phyloP scores from a whole-genome alignment of 192 early-diverging fungal species.

The Chytriomyces hyalinus region DNA sequence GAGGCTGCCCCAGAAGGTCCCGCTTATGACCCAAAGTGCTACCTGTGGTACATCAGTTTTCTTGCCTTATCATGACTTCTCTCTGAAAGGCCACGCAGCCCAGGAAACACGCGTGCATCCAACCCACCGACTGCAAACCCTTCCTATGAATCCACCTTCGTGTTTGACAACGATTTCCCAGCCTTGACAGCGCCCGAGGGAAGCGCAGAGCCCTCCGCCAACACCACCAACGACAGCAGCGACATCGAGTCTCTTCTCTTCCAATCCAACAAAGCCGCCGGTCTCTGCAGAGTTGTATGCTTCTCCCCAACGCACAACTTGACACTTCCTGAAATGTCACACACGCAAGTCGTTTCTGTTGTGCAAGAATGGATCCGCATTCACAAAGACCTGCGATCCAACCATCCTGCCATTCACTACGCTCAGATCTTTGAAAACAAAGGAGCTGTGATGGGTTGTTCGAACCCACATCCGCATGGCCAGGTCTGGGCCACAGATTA shows the following conservation, averaged over 20 bases:
- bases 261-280: constrained; percentile 53
- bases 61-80: not conserved
- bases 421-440: constrained; percentile 99
- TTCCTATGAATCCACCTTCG: constrained; percentile 75
- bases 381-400: constrained; percentile 54
- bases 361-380: constrained; percentile 76
- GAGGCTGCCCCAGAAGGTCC: constrained; percentile 51
- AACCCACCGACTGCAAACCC: constrained; percentile 73
- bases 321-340: constrained; percentile 85
- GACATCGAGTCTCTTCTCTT: constrained; percentile 30
- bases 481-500: constrained; percentile 88
- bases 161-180: constrained; percentile 94
- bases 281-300: constrained; percentile 90
- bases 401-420: constrained; percentile 67
- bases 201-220: not conserved
- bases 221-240: not conserved
- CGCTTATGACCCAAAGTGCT: constrained; percentile 81
- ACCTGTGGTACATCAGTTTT: constrained; percentile 49
- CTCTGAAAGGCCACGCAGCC: constrained; percentile 58
- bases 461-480: constrained; percentile 95
- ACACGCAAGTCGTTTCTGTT: constrained; percentile 67
- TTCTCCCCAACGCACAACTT: constrained; percentile 89
- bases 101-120: constrained; percentile 80
- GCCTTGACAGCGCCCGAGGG: constrained; percentile 62
- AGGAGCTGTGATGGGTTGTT: constrained; percentile 95